These are phyloP conservation scores for Cyclanthera cordifolia DNA, from an alignment of 306 rosid genomes.

Conservation along the genomic window DNA sequence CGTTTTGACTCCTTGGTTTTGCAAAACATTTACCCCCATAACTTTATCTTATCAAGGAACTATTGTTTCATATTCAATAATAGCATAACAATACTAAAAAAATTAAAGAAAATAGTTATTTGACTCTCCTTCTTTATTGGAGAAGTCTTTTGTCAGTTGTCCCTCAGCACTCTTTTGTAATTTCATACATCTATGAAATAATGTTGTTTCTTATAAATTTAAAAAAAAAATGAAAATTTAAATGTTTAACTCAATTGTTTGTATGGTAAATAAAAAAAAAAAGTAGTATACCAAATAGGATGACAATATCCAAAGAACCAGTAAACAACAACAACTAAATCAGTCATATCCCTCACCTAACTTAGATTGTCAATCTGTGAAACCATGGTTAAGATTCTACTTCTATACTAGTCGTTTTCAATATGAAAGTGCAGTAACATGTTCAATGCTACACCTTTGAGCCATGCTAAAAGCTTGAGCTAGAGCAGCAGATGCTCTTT, in stretches of 20 bases:
- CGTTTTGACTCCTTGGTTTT: background rate
- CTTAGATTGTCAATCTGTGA: background rate
- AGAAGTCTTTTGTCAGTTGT: no score
- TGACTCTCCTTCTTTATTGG: no score
- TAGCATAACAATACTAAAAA: background rate
- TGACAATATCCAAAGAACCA: background rate
- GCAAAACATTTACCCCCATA: background rate
- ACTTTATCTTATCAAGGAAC: background rate
- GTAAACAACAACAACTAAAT: background rate
- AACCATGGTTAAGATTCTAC: background rate
- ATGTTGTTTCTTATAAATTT: no score
- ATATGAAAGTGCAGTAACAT: constrained; percentile 11
- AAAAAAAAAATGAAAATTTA: no score
- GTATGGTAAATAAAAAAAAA: background rate
- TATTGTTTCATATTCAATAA: background rate
- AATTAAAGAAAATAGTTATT: no score
- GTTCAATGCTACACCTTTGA: constrained; percentile 40
- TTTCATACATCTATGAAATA: no score
- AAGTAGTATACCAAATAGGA: background rate
- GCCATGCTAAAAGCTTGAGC: constrained; percentile 82
- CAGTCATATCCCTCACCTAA: background rate
- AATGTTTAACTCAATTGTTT: background rate
- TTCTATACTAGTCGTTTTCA: background rate
- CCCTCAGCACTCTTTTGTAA: no score
- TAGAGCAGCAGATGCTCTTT: constrained; percentile 48